Evolutionary conservation across 2,329 filamentous ascomycete species (phyloP), one percentile per base, ranked within the genome.

Genomic region (Cyclaneusma minus): DNA sequence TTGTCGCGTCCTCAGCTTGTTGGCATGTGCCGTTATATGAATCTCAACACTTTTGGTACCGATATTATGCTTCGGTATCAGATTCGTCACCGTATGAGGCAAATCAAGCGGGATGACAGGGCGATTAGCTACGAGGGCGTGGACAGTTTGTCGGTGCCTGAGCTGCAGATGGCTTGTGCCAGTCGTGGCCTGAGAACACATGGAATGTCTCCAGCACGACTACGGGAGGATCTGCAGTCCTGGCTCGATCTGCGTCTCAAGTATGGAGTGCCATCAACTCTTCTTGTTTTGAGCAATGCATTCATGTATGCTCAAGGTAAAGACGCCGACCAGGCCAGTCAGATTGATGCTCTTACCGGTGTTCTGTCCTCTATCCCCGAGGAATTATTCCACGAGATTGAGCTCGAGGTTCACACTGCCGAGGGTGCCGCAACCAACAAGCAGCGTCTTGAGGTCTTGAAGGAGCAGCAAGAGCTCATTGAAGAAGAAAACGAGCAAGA

Each of bases 311-410:
- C 79, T 19, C 81, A 91, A 43, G 53, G 79, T 34, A 84, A 85
- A 42, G 81, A 87, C 25, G 61, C 65, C 25, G 83, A 92, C 44
- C 81, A 89, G 43, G 73, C 79, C 16, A 81, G 71, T 34, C 87
- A 95, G 57, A 84, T 98, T 32, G 85, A 94, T 39, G 84, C 89
- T 1, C 68, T 98, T 25, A 82, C 85, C 33, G 81, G 84, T 29
- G 89, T 98, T 4, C 62, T 98, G 21, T 91, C 82, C 21, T 85
- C 80, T 33, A 95, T 98, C 35, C 89, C 89, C 3, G 89, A 98
- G 54, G 89, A 98, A 53, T 66, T 98, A 21, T 98, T 91, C 80
- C 89, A 98, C 63, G 89, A 98, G 61, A 94, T 98, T 36, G 89
- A 95, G 56, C 77, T 98, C 16, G 89, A 98, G 58, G 84, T 98